Percentiles rank a stretch among this genome's conserved stretches.
Conservation (phyloP, 257 asterid species). For the Linderniella brevidens region DNA sequence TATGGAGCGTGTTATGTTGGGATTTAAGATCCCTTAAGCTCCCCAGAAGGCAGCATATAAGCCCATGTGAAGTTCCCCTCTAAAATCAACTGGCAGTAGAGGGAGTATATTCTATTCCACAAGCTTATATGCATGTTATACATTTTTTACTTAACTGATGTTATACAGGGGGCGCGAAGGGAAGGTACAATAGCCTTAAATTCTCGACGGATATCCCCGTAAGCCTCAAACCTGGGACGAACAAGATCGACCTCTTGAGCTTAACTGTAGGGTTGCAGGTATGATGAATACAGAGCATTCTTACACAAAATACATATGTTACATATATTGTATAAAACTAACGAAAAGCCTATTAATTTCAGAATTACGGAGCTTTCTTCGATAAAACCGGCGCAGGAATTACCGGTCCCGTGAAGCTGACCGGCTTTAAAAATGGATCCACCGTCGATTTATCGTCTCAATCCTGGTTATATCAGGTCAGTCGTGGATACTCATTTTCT, state of each 20-base stretch:
- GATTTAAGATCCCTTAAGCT: too few species aligned
- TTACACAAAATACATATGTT: neutral
- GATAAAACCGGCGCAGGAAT: slow-evolving; percentile 50
- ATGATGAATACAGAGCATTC: neutral
- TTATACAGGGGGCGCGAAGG: slow-evolving; percentile 52
- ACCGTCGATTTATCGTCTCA: slow-evolving; percentile 38
- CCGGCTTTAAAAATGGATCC: slow-evolving; percentile 26
- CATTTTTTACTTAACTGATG: too few species aligned
- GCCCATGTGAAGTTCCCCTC: too few species aligned
- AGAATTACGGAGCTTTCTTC: slow-evolving; percentile 66
- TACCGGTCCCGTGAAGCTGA: slow-evolving; percentile 46
- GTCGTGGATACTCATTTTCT: too few species aligned
- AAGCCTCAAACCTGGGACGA: slow-evolving; percentile 38
- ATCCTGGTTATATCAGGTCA: slow-evolving; percentile 73
- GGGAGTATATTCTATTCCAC: too few species aligned
- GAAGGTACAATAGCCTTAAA: slow-evolving; percentile 22
- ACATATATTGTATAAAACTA: neutral
- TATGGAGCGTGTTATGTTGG: too few species aligned
- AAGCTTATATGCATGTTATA: too few species aligned
- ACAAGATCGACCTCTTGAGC: slow-evolving; percentile 69
- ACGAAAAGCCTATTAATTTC: slow-evolving; percentile 9
- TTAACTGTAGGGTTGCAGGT: slow-evolving; percentile 82
- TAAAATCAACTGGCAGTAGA: too few species aligned
- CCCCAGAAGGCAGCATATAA: too few species aligned
- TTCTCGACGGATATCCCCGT: slow-evolving; percentile 48